phyloP scores from a whole-genome alignment of 129 eudicot species.

The Flaveria linearis region DNA sequence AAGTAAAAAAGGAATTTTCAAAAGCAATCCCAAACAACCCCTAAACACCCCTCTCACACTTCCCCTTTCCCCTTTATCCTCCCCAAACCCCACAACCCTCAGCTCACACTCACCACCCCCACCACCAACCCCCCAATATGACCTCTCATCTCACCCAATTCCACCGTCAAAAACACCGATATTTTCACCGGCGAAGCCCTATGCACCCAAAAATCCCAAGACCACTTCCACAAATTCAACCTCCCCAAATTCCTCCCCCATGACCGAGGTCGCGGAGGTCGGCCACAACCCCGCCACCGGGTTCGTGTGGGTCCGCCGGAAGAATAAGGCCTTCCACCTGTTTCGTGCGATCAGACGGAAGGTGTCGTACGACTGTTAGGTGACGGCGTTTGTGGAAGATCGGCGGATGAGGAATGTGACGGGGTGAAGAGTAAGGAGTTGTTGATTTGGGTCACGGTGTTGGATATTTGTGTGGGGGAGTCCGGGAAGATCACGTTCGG shows the following conservation, averaged over 20 bases:
- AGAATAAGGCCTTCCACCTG: constrained; percentile 51
- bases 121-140: constrained; percentile 39
- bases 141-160: constrained; percentile 46
- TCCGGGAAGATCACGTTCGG: constrained; percentile 69
- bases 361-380: constrained; percentile 69
- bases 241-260: constrained; percentile 74
- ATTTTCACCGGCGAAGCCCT: constrained; percentile 51
- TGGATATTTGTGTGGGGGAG: constrained; percentile 53
- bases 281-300: constrained; percentile 71
- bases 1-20: no score
- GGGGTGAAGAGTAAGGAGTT: constrained; percentile 89
- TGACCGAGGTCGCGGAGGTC: constrained; percentile 65
- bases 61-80: neutral
- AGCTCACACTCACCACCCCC: constrained; percentile 1
- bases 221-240: constrained; percentile 46
- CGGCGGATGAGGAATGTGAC: constrained; percentile 68
- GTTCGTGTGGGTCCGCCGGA: constrained; percentile 86
- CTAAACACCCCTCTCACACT: neutral
- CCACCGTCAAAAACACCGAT: constrained; percentile 66
- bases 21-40: no score
- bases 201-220: constrained; percentile 61
- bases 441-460: constrained; percentile 68
- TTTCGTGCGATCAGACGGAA: constrained; percentile 49
- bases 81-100: constrained; percentile 23
- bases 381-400: constrained; percentile 72